Evolutionary conservation across 352 stramenopile genomes (phyloP).

Genomic region (Phytophthora idaei): DNA sequence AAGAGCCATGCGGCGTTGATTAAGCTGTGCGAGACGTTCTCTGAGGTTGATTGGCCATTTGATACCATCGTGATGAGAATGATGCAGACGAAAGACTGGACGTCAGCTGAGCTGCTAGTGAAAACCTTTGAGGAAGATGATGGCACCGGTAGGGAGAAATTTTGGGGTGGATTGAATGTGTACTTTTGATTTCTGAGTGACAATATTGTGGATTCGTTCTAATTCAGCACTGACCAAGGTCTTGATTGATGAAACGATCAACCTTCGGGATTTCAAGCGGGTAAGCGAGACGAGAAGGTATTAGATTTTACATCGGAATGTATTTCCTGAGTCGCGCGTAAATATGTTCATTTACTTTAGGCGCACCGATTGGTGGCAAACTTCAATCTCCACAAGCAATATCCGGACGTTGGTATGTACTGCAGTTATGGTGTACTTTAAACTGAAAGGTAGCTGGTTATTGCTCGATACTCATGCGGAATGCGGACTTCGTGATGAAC

Average conservation of each 20-base stretch:
- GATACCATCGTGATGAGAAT: constrained; percentile 41
- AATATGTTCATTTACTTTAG: constrained; percentile 21
- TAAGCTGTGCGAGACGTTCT: constrained; percentile 49
- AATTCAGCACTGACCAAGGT: constrained; percentile 40
- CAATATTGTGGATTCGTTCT: neutral
- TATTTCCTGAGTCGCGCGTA: neutral
- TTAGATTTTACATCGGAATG: neutral
- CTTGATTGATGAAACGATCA: constrained; percentile 61
- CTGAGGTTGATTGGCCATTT: constrained; percentile 40
- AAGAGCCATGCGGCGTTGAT: constrained; percentile 62
- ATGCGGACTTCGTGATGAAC: neutral
- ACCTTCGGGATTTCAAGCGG: constrained; percentile 62
- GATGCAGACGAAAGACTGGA: constrained; percentile 64
- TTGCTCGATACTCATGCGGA: neutral
- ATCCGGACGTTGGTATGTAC: constrained; percentile 55
- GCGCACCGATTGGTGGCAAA: constrained; percentile 64
- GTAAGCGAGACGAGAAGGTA: constrained; percentile 22
- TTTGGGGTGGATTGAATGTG: neutral
- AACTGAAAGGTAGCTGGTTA: too few species aligned
- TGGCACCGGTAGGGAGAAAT: constrained; percentile 5
- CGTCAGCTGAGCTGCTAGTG: constrained; percentile 54
- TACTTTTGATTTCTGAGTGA: neutral
- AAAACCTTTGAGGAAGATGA: constrained; percentile 42
- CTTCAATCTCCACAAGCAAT: constrained; percentile 54
- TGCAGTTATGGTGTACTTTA: neutral